Base-by-base conservation (phyloP, 2,329 filamentous ascomycete species). In the Phoma sp. region DNA sequence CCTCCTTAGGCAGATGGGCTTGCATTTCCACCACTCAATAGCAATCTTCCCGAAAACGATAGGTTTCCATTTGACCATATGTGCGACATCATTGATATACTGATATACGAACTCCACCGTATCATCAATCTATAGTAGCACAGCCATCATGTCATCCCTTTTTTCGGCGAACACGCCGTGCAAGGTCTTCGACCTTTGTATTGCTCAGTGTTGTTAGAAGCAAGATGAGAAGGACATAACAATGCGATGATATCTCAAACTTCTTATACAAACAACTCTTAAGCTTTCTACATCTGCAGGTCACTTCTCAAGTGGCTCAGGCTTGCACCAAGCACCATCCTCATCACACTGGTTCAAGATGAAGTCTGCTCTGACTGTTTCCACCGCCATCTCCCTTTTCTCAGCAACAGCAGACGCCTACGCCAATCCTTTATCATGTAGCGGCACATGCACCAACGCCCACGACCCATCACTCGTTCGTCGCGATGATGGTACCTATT, bases 401-500 rank as follows among this genome's bases (percentile, higher is more conserved):
- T 46, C 59, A 18, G 39, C 53, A 30, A 15, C 45, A 14, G 57
- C 52, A 7, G 21, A 65, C 34, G 72, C 67, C 21, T 77, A 76
- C 47, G 62, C 74, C 33, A 68, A 74, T 42, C 76, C 75, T 15
- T 53, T 68, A 7, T 25, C 70, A 17, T 78, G 76, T 61, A 69
- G 64, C 10, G 77, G 76, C 10, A 61, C 56, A 15, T 79, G 77
- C 64, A 69, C 51, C 37, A 77, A 78, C 45, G 67, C 73, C 2
- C 80, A 82, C 52, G 81, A 83, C 51, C 80, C 80, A 2, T 66
- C 74, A 2, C 58, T 83, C 38, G 78, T 83, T 57, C 74, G 71
- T 12, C 75, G 80, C 51, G 63, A 67, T 28, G 80, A 83, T 57
- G 77, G 79, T 7, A 77, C 59, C 1, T 83, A 83, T 63, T 83